Percentiles rank a stretch among this genome's conserved stretches.
Conservation (phyloP, 495 filamentous ascomycete genomes). For the Hypoxylon rickii region DNA sequence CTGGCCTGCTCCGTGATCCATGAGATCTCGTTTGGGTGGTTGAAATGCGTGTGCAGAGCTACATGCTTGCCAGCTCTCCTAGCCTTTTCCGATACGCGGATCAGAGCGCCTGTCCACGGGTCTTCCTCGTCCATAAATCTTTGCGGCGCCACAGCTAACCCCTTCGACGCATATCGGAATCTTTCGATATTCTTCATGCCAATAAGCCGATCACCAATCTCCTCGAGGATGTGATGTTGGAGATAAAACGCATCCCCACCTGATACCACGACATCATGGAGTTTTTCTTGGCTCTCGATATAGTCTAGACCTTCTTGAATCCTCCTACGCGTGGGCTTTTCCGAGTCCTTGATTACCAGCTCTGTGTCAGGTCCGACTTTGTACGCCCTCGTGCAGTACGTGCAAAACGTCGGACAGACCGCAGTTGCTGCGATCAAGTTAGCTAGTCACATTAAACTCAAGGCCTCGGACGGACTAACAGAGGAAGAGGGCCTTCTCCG, state of each 20-base stretch:
- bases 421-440: slow-evolving; percentile 47
- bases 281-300: slow-evolving; percentile 50
- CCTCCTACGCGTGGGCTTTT: slow-evolving; percentile 46
- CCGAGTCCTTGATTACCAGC: slow-evolving; percentile 51
- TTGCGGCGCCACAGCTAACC: slow-evolving; percentile 56
- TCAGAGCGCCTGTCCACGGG: slow-evolving; percentile 55
- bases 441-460: background rate
- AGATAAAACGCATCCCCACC: slow-evolving; percentile 63
- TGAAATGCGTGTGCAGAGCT: slow-evolving; percentile 66
- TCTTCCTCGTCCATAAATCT: slow-evolving; percentile 56
- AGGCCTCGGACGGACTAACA: slow-evolving; percentile 38
- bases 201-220: slow-evolving; percentile 47
- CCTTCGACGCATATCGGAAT: slow-evolving; percentile 62
- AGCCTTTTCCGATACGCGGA: slow-evolving; percentile 53
- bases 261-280: slow-evolving; percentile 62
- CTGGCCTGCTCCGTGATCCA: slow-evolving; percentile 60
- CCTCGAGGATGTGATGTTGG: slow-evolving; percentile 38
- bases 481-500: slow-evolving; percentile 62
- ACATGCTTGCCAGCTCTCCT: slow-evolving; percentile 58
- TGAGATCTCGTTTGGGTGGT: slow-evolving; percentile 62
- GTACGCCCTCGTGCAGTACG: slow-evolving; percentile 64
- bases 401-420: slow-evolving; percentile 63
- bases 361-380: slow-evolving; percentile 57
- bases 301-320: slow-evolving; percentile 56
- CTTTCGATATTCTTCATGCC: slow-evolving; percentile 49